Evolutionary conservation across 2,329 filamentous ascomycete genomes (phyloP), one percentile per base, ranked within the genome.

Genomic region (Colletotrichum endophyticum): DNA sequence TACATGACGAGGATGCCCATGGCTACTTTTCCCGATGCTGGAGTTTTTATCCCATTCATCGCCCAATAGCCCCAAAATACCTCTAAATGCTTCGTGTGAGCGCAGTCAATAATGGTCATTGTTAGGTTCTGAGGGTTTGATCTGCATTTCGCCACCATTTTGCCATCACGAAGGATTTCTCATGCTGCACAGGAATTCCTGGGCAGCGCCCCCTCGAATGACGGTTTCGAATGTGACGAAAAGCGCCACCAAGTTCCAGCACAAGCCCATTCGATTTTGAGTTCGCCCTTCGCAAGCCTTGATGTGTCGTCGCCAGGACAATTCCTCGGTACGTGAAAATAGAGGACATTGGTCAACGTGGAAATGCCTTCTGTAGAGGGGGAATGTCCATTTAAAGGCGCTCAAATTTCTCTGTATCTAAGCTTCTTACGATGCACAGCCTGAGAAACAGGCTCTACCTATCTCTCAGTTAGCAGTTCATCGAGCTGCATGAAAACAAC

Each of bases 1-100:
- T 22, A 1, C 0, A 22, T 7, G 3, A 49, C 0, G 6, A 49
- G n/a, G 2, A 4, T 3, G n/a, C 44, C n/a, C 2, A 49, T 0
- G 2, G 9, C 44, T 11, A 49, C 0, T 13, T 12, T 22, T 49
- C 2, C 5, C 44, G 19, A 49, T 49, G 39, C 5, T 49, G 0
- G 1, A 11, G 19, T 1, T 34, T 34, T 34, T 3, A 27, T 27
- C 27, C 27, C 27, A 27, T 27, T 27, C 27, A 27, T 27, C 27
- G 27, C 27, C 27, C 27, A 27, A 27, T 5, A 27, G 27, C 27
- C 27, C 27, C 5, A 27, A 27, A 5, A 27, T 27, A 27, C 27
- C 27, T 27, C 27, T 27, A 27, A 27, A 27, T 27, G 27, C 27
- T 27, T 27, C 27, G 27, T 27, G 27, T 27, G 27, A 27, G 27